These are phyloP conservation scores for Raddia distichophylla DNA, from an alignment of 176 grass and related monocot genomes.

Conservation along the genomic window DNA sequence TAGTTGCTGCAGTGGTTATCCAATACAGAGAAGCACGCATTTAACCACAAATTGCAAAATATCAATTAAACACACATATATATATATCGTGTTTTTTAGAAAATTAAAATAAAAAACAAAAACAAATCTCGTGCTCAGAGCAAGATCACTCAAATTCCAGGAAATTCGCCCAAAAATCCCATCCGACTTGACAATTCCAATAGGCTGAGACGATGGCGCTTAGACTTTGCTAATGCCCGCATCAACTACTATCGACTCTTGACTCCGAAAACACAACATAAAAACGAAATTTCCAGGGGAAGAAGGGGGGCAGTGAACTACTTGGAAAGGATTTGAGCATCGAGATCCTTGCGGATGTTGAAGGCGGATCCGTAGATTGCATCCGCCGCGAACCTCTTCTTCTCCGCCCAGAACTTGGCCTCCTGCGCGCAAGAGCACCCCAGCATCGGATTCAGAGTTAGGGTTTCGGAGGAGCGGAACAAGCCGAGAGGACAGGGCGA, in stretches of 20 bases:
- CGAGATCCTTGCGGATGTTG: too few relatives aligned
- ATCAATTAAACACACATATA: too few relatives aligned
- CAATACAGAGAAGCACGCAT: not conserved
- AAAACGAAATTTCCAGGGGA: too few relatives aligned
- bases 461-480: conserved; percentile 21
- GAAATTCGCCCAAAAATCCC: not conserved
- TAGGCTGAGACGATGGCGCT: not conserved
- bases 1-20: not conserved
- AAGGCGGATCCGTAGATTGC: too few relatives aligned
- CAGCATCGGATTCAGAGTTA: conserved; percentile 28
- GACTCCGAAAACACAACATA: too few relatives aligned
- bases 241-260: too few relatives aligned
- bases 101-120: not conserved
- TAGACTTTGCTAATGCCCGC: too few relatives aligned
- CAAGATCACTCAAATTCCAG: not conserved
- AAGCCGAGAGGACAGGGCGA: not conserved
- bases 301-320: too few relatives aligned
- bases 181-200: not conserved
- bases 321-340: too few relatives aligned
- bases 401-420: not conserved
- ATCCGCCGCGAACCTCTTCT: too few relatives aligned
- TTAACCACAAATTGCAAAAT: too few relatives aligned
- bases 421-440: conserved; percentile 25
- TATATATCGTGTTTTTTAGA: too few relatives aligned
- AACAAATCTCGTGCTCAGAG: not conserved